These are phyloP conservation scores for Penicillium corylophilum DNA, from an alignment of 2,329 filamentous ascomycete species.

Conservation along the genomic window DNA sequence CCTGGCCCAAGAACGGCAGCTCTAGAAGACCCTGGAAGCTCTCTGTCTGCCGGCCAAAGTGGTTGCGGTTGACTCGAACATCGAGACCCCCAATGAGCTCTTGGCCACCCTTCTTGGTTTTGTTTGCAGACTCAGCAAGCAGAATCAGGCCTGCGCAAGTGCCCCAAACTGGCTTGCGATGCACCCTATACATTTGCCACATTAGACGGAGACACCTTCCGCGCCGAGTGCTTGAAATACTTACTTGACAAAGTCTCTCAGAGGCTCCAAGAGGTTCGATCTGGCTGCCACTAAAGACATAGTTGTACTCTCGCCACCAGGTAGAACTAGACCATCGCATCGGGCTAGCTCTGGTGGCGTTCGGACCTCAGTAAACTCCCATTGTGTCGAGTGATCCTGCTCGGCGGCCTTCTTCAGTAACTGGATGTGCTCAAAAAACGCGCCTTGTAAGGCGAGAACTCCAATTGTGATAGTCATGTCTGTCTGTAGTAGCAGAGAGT, in stretches of 20 bases:
- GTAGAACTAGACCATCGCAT: conserved; percentile 84
- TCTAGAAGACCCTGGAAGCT: conserved; percentile 78
- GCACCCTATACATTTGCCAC: conserved; percentile 53
- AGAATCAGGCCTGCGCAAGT: conserved; percentile 94
- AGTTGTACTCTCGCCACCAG: conserved; percentile 91
- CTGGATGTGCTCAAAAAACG: conserved; percentile 83
- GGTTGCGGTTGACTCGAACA: conserved; percentile 87
- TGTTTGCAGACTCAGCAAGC: conserved; percentile 81
- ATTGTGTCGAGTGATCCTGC: conserved; percentile 33
- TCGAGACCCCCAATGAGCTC: conserved; percentile 89
- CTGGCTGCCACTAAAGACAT: conserved; percentile 85
- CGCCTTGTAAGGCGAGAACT: conserved; percentile 80
- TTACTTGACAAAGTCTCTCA: conserved; percentile 88
- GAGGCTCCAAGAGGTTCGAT: conserved; percentile 75
- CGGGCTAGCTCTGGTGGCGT: conserved; percentile 66
- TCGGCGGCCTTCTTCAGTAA: conserved; percentile 68
- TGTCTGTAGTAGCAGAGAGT: conserved; percentile 16
- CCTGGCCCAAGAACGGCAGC: conserved; percentile 64
- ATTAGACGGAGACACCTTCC: conserved; percentile 9
- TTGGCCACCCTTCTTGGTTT: conserved; percentile 86
- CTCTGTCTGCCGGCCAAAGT: conserved; percentile 91
- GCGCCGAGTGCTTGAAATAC: conserved; percentile 28
- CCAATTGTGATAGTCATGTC: conserved; percentile 54
- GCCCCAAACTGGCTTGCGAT: conserved; percentile 85
- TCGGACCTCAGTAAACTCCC: conserved; percentile 75